Percentiles rank a stretch among this genome's conserved stretches.
Evolutionary conservation across 139 green algal species (phyloP).

Genomic region (Chlorella sp.): DNA sequence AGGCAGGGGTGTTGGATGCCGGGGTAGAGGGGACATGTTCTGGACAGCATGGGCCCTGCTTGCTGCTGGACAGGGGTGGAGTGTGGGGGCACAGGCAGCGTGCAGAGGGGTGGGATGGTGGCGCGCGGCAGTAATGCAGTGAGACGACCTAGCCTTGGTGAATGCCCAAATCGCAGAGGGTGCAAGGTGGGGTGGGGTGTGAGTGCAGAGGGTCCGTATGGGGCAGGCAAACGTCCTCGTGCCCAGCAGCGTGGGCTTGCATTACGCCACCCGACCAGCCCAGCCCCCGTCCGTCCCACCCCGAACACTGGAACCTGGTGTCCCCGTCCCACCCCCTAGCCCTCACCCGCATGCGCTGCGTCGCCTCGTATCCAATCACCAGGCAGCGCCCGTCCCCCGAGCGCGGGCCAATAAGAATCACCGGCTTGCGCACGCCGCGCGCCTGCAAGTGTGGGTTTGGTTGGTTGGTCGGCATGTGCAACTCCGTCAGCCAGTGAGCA

Average conservation of each 20-base stretch:
- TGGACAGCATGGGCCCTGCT: too few relatives aligned
- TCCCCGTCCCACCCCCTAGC: background rate
- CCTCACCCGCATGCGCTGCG: slow-evolving; percentile 31
- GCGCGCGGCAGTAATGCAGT: too few relatives aligned
- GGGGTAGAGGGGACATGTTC: too few relatives aligned
- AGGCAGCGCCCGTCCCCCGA: slow-evolving; percentile 35
- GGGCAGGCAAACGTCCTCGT: too few relatives aligned
- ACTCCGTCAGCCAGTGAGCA: too few relatives aligned
- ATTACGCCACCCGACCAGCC: background rate
- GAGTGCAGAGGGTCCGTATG: too few relatives aligned
- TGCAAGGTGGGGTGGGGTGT: too few relatives aligned
- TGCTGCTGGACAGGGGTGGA: background rate
- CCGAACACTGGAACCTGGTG: background rate
- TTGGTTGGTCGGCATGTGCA: background rate
- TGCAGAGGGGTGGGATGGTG: background rate
- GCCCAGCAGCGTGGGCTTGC: too few relatives aligned
- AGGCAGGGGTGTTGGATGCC: too few relatives aligned
- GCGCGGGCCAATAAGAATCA: slow-evolving; percentile 46
- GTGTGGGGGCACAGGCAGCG: background rate
- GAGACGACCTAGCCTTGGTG: background rate
- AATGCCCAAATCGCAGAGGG: too few relatives aligned
- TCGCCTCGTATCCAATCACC: slow-evolving; percentile 48
- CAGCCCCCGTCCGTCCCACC: too few relatives aligned
- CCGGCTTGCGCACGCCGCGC: slow-evolving; percentile 39
- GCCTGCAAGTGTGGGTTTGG: background rate